phyloP scores from a whole-genome alignment of 2,329 filamentous ascomycete species.

The Colletotrichum sansevieriae region DNA sequence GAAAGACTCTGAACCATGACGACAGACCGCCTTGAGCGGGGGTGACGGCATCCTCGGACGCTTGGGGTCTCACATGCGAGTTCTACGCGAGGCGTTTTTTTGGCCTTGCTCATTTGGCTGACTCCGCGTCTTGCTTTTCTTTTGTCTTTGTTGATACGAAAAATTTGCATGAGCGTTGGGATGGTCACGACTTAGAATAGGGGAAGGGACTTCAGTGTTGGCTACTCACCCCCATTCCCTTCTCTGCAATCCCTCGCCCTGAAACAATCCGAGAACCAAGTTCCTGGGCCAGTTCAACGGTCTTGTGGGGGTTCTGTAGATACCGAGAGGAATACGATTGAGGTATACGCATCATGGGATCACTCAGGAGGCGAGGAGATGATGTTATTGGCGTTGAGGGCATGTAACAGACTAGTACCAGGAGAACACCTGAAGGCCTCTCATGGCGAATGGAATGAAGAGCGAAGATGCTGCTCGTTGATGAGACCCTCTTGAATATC shows the following conservation, averaged over 20 bases:
- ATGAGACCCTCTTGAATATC: no score
- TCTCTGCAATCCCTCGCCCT: not conserved
- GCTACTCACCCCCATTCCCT: not conserved
- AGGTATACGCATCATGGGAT: not conserved
- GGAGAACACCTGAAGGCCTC: conserved; percentile 29
- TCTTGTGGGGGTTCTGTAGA: no score
- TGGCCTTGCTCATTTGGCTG: not conserved
- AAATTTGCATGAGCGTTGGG: conserved; percentile 31
- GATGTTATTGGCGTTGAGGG: conserved; percentile 25
- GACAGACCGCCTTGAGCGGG: not conserved
- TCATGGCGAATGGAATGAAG: conserved; percentile 23
- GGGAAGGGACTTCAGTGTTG: not conserved
- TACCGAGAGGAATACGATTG: not conserved
- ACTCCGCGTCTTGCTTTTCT: conserved; percentile 11
- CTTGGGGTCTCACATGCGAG: not conserved
- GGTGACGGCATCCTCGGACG: not conserved
- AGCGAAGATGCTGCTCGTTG: conserved; percentile 4
- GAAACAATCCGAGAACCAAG: no score
- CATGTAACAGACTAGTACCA: conserved; percentile 32
- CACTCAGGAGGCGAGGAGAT: not conserved
- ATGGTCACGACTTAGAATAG: conserved; percentile 13
- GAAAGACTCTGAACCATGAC: not conserved
- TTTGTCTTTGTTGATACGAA: conserved; percentile 17
- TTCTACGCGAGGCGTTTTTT: not conserved
- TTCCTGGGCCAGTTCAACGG: not conserved